Base-by-base conservation (phyloP, 176 grass and related monocot species). In the Raddia distichophylla region DNA sequence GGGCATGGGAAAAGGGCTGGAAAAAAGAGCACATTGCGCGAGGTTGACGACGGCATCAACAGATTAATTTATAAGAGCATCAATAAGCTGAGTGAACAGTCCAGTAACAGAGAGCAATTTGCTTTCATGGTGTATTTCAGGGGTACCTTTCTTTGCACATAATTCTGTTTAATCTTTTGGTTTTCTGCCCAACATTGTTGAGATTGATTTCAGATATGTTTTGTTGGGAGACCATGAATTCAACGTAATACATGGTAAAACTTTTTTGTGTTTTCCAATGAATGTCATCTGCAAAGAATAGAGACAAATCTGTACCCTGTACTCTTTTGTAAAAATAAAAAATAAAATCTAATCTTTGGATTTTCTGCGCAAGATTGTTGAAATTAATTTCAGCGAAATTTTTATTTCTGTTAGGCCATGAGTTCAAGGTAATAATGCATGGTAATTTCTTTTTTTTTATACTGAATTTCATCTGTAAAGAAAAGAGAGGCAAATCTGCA, bases 1-100 rank as follows among this genome's bases (percentile, higher is more conserved):
- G 8, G 65, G n/a, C 40, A 15, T 42, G 69, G 46, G 70, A 73
- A 73, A 42, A 74, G 9, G 49, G 19, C 4, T 58, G 72, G 17
- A 74, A 57, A 33, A 35, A 47, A n/a, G 37, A 40, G 37, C 37
- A 40, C 37, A 40, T 40, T 5, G 42, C 45, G 40, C 19, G 48
- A 72, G 27, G 49, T 53, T 16, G 69, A 72, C 14, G 48, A 73
- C 13, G 49, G 49, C 70, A 33, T 37, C 70, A 72, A 50, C 69
- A 11, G 49, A 17, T 15, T 33, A 4, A 33, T 3, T 70, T n/a
- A 6, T 0, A 0, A 8, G 10, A 11, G 10, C 16, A 49, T 52
- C 4, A 33, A 51, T 71, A 46, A 14, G 1, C 46, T 4, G 27
- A 17, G 73, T 60, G 18, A 16, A 13, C 55, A 16, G 33, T 54